phyloP scores from a whole-genome alignment of 2,329 filamentous ascomycete species.

The Calonectria hongkongensis region DNA sequence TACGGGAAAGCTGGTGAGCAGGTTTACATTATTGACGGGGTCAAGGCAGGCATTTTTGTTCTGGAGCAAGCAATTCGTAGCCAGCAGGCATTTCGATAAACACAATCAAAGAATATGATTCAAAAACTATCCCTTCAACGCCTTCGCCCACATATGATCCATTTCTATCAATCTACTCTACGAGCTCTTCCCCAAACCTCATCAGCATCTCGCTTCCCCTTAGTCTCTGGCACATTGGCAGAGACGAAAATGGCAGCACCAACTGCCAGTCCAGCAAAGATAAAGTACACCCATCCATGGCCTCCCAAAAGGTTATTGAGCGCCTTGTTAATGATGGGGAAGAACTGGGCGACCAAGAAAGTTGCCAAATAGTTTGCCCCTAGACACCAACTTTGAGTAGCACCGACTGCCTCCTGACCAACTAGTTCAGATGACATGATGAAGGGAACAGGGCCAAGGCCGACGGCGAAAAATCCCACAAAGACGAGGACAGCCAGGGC shows the following conservation, averaged over 20 bases:
- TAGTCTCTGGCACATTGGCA: constrained; percentile 89
- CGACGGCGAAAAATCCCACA: constrained; percentile 91
- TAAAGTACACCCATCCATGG: constrained; percentile 89
- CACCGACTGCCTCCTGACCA: constrained; percentile 90
- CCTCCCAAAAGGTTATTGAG: constrained; percentile 79
- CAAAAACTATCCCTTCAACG: constrained; percentile 31
- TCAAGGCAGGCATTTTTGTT: constrained; percentile 80
- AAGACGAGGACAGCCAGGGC: constrained; percentile 89
- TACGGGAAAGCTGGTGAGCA: constrained; percentile 74
- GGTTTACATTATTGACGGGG: constrained; percentile 86
- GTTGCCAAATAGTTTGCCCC: constrained; percentile 93
- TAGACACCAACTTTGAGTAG: constrained; percentile 91
- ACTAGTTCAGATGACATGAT: constrained; percentile 95
- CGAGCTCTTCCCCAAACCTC: constrained; percentile 90
- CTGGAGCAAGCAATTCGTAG: constrained; percentile 73
- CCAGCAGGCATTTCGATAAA: constrained; percentile 61
- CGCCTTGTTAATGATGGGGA: constrained; percentile 87
- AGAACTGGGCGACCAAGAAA: constrained; percentile 95
- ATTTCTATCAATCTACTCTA: constrained; percentile 67
- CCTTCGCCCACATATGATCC: neutral
- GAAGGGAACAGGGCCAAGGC: constrained; percentile 95
- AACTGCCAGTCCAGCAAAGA: constrained; percentile 87
- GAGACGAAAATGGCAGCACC: constrained; percentile 83
- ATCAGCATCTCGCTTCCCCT: constrained; percentile 86
- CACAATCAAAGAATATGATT: constrained; percentile 25